Base-by-base conservation (phyloP, 768 basidiomycete species). In the Auricularia sp. region DNA sequence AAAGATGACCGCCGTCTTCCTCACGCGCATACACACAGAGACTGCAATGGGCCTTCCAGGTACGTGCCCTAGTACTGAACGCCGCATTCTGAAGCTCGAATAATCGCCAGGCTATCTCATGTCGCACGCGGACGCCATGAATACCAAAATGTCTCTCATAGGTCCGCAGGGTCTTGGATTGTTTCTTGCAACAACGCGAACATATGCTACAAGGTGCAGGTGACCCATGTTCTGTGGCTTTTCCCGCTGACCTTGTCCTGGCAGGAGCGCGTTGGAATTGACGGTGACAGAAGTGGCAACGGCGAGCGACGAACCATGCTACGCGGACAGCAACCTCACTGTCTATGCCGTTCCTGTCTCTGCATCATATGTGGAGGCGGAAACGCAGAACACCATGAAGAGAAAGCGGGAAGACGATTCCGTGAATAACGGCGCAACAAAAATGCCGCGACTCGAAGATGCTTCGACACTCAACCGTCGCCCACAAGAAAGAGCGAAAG, bases 131-230 rank as follows among this genome's bases (percentile, higher is more conserved):
- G 94, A 96, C 75, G 81, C 82, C 0, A 81, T 83, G 0, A 80
- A 85, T 37, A 73, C 78, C 18, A 76, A 80, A 51, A 68, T 96
- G 42, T 75, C 83, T 56, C 69, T 96, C 24, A 75, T 83, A 24
- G 94, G 93, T 3, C 94, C 94, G 2, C 79, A 79, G 13, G 92
- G 90, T 37, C 73, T 89, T n/a, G 70, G 80, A 16, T 90, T 94
- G 72, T 80, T 80, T 65, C 70, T 94, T 44, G 88, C 90, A 18
- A 80, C 86, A 2, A 85, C 88, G 82, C 81, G 92, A 10, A 75
- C 79, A 39, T 90, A 86, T 69, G 80, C 84, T 0, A 84, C 77
- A 67, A 81, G 92, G 92, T 92, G 69, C 67, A 78, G 72, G 45
- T 42, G 29, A 29, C 29, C 29, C 29, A 0, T 29, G 29, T 2